Base-by-base conservation (phyloP, 176 grass and related monocot species). In the Pontederia paniculata region DNA sequence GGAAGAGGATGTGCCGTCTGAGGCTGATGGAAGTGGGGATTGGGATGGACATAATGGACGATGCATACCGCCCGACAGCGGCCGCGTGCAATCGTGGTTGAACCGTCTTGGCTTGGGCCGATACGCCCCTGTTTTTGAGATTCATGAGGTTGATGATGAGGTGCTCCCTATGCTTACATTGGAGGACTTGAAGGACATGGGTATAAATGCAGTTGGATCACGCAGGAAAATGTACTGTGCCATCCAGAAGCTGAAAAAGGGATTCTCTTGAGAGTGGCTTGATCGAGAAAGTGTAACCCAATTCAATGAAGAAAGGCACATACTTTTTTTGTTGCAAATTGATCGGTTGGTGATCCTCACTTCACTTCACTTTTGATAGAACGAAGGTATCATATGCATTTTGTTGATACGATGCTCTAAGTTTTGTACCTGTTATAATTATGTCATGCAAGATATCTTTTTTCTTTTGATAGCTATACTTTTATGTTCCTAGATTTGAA, bases 181-280 rank as follows among this genome's bases (percentile, higher is more conserved):
- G 65, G 83, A 86, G 21, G 83, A 86, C 72, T 75, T 86, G 70
- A 78, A 75, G 22, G 83, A 86, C 58, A 81, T 86, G 83, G 78
- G 83, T 15, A 86, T 86, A 21, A 79, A 49, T 12, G 83, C 78
- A 22, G 74, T 81, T n/a, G 83, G 83, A 23, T 74, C 83, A 0
- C 70, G 83, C 12, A 78, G 83, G 44, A 86, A 86, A 70, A 70
- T 86, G 50, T 86, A 74, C 55, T 78, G 74, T 21, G 74, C 83
- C 70, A 81, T 86, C 61, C 83, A 86, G 75, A 81, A 71, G 66
- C 78, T 86, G 9, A 15, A 28, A 19, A 56, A 56, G 11, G 54
- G 20, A 12, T 58, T 41, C 13, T 37, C 55, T 12, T 25, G n/a
- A 9, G 55, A 58, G 5, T n/a, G 13, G 6, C n/a, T 37, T 12